Percentiles rank a stretch among this genome's conserved stretches.
Evolutionary conservation across 2,329 filamentous ascomycete species (phyloP).

Genomic region (Penicillium brevicompactum): DNA sequence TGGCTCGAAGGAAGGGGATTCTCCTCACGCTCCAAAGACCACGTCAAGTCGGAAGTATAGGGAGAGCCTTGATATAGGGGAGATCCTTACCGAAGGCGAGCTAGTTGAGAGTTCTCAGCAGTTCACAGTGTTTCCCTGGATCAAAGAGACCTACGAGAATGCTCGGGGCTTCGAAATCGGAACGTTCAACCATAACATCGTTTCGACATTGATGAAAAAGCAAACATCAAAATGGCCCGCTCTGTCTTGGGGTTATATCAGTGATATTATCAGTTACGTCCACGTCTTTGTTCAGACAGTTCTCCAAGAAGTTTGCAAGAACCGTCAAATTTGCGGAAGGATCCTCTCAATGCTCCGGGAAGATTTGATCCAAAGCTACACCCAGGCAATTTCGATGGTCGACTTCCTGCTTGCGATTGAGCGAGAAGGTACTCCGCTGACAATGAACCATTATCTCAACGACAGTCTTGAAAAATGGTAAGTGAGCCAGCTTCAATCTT

Average conservation of each 20-base stretch:
- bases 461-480: constrained; percentile 43
- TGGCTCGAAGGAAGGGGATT: background rate
- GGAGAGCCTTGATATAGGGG: constrained; percentile 8
- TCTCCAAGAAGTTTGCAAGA: constrained; percentile 48
- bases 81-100: constrained; percentile 16
- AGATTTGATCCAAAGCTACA: constrained; percentile 50
- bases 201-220: constrained; percentile 49
- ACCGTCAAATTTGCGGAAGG: constrained; percentile 45
- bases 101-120: background rate
- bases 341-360: constrained; percentile 50
- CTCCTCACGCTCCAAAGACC: background rate
- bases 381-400: constrained; percentile 50
- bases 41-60: background rate
- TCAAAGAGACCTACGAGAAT: constrained; percentile 44
- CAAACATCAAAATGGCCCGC: constrained; percentile 58
- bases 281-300: constrained; percentile 55
- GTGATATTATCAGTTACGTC: constrained; percentile 53
- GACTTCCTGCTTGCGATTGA: constrained; percentile 58
- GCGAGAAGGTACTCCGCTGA: constrained; percentile 48
- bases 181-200: constrained; percentile 40
- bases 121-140: constrained; percentile 48
- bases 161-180: constrained; percentile 59
- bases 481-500: background rate
- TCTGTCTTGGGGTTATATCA: constrained; percentile 53
- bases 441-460: constrained; percentile 56